phyloP scores from a whole-genome alignment of 306 rosid genomes.

The Cajanus cajan region DNA sequence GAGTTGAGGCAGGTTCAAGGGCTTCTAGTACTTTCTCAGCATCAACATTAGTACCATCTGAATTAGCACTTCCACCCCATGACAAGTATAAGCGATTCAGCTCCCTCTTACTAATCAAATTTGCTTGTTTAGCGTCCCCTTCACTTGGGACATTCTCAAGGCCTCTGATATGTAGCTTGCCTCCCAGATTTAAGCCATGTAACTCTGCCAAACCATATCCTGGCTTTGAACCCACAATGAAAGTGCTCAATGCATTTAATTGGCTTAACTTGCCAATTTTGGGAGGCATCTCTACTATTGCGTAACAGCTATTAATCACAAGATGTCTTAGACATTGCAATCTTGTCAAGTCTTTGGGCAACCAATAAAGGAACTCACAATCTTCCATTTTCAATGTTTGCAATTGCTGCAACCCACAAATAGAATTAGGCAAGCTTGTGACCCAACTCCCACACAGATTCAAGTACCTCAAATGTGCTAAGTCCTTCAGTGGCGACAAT shows the following conservation, averaged over 20 bases:
- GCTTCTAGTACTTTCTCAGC: not conserved
- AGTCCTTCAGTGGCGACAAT: not conserved
- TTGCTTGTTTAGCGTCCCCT: not conserved
- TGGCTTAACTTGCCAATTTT: not conserved
- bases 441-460: accelerated
- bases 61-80: not conserved
- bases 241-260: not conserved
- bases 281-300: not conserved
- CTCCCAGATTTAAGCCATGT: not conserved
- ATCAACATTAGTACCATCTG: not conserved
- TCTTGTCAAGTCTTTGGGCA: not conserved
- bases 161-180: not conserved
- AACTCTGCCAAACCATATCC: conserved; percentile 4
- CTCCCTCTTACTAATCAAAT: not conserved
- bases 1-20: not conserved
- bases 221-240: not conserved
- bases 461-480: conserved; percentile 9
- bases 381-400: not conserved
- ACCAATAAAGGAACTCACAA: not conserved
- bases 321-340: conserved; percentile 12
- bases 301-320: not conserved
- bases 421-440: not conserved
- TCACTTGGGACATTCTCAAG: not conserved
- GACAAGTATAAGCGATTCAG: not conserved
- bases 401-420: not conserved